These are phyloP conservation scores for Amphibolis antarctica DNA, from an alignment of 106 monocot species.

Conservation along the genomic window DNA sequence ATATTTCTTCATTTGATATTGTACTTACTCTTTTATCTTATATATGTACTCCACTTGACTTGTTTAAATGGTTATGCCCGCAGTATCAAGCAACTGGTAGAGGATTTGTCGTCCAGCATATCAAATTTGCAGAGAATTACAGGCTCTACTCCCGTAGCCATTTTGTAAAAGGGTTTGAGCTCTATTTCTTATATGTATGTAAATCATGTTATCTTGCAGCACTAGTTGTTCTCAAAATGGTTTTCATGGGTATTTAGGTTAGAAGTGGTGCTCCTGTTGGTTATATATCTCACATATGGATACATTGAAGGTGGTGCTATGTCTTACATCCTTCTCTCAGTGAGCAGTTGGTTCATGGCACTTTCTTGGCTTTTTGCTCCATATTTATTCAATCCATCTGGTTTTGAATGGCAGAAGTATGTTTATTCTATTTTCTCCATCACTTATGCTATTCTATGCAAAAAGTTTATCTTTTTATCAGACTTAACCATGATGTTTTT, in stretches of 20 bases:
- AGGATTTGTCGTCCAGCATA: slow-evolving; percentile 77
- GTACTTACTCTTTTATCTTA: slow-evolving; percentile 1
- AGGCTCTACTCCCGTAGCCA: slow-evolving; percentile 84
- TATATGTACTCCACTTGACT: slow-evolving; percentile 1
- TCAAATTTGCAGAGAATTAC: slow-evolving; percentile 81
- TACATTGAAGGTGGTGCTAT: slow-evolving; percentile 45
- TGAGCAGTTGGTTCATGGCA: slow-evolving; percentile 86
- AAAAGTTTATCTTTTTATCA: neutral
- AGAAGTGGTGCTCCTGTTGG: slow-evolving; percentile 60
- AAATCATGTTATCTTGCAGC: neutral
- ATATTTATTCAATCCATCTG: slow-evolving; percentile 70
- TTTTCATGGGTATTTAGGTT: slow-evolving; percentile 19
- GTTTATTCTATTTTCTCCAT: neutral
- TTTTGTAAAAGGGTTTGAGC: slow-evolving; percentile 74
- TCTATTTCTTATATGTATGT: neutral
- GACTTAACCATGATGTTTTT: neutral
- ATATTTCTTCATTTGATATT: neutral
- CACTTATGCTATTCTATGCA: neutral
- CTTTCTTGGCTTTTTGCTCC: slow-evolving; percentile 89
- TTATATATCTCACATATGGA: slow-evolving; percentile 66
- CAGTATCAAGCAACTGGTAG: slow-evolving; percentile 77
- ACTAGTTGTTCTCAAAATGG: neutral
- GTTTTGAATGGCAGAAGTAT: slow-evolving; percentile 91
- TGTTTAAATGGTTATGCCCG: neutral
- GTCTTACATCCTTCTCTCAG: slow-evolving; percentile 50